Base-by-base conservation (phyloP, 2,329 filamentous ascomycete species). In the Neofusicoccum cordaticola region DNA sequence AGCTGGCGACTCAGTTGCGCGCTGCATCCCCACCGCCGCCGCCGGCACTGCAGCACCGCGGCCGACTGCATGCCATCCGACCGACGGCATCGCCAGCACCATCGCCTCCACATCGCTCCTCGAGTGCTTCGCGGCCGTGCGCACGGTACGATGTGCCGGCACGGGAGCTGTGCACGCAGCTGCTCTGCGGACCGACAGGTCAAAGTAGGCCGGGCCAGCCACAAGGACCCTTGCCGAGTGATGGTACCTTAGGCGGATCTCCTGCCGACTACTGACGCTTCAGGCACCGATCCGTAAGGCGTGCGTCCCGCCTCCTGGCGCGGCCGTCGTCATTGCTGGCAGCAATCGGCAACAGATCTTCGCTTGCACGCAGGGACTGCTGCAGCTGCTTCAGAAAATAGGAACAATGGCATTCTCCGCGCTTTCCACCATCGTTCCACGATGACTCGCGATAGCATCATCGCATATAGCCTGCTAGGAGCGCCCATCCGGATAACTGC, bases 381-480 rank as follows among this genome's bases (percentile, higher is more conserved):
- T 35, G 22, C 48, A 48, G 9, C 45, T 48, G 37, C 52, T 42
- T 7, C 19, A 57, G 41, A 58, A 58, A 45, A 58, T 58, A 58
- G 53, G 53, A 58, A 58, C 39, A 58, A 45, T 42, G 41, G 53
- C 37, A 45, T 58, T 58, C 41, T 15, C 53, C 53, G 53, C 8
- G 35, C n/a, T 22, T 58, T 58, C 53, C 45, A 22, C 27, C n/a
- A 56, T 42, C 17, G 34, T 56, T 42, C 52, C 12, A 56, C 27
- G 27, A 31, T 31, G 27, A 31, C 27, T 31, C 27, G 27, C 41
- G 11, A 58, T 45, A 42, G 17, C 37, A n/a, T 8, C 51, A 15
- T n/a, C 17, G 27, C 48, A 35, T 51, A 35, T 35, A 41, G 34
- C 51, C 17, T 45, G 39, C 53, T 45, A 45, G 53, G 53, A 58